A percentile compares a stretch with the other conserved stretches of the same genome.
These are phyloP conservation scores for Aspergillus amoenus DNA, from an alignment of 2,329 filamentous ascomycete species.

Conservation along the genomic window DNA sequence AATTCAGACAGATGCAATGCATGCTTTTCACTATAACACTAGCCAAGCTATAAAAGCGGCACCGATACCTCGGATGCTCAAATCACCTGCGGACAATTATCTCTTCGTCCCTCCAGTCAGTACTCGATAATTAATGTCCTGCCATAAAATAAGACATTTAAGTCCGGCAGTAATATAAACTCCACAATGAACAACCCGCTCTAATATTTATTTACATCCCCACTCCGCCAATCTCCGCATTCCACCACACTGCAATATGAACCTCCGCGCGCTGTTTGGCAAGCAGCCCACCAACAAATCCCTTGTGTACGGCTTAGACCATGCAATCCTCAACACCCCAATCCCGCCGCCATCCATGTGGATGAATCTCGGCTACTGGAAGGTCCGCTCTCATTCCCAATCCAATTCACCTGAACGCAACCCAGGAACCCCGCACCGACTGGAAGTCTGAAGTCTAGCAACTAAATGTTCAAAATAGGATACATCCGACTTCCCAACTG, in stretches of 20 bases:
- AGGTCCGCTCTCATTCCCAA: slow-evolving; percentile 28
- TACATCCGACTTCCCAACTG: slow-evolving; percentile 42
- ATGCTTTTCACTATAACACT: neutral
- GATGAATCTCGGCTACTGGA: slow-evolving; percentile 66
- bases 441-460: neutral
- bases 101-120: too few relatives aligned
- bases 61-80: neutral
- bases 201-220: too few relatives aligned
- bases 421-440: neutral
- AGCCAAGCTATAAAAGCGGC: neutral
- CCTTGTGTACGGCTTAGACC: slow-evolving; percentile 51
- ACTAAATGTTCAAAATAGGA: slow-evolving; percentile 16
- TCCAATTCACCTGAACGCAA: too few relatives aligned
- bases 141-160: too few relatives aligned
- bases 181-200: too few relatives aligned
- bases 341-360: slow-evolving; percentile 55
- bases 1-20: neutral
- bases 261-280: slow-evolving; percentile 9
- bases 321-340: slow-evolving; percentile 56
- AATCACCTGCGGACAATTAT: too few relatives aligned
- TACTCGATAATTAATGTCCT: too few relatives aligned
- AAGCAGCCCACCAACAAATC: neutral
- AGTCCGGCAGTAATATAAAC: too few relatives aligned
- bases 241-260: neutral
- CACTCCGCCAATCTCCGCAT: neutral